Evolutionary conservation across 495 filamentous ascomycete species (phyloP).

Genomic region (Baudoinia panamericana): DNA sequence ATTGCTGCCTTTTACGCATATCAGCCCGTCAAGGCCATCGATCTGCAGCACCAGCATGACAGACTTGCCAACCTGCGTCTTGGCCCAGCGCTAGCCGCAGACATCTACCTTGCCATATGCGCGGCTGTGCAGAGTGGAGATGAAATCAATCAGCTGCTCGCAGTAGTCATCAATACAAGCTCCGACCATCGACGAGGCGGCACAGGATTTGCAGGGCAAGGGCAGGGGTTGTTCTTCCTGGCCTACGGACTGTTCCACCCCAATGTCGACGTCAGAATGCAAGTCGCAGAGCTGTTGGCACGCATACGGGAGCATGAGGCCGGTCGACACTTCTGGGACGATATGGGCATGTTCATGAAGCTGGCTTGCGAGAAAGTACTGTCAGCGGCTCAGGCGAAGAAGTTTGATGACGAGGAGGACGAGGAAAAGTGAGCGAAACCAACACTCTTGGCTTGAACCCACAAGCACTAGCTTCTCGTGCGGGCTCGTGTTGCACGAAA

Average conservation of each 20-base stretch:
- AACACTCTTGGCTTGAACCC: too few species aligned
- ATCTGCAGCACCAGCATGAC: conserved; percentile 85
- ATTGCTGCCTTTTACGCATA: conserved; percentile 49
- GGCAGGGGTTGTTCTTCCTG: conserved; percentile 70
- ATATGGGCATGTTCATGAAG: conserved; percentile 59
- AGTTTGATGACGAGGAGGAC: background rate
- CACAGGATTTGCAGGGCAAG: conserved; percentile 2
- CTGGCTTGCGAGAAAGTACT: conserved; percentile 14
- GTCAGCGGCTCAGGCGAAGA: conserved; percentile 5
- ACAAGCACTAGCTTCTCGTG: too few species aligned
- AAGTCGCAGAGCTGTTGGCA: conserved; percentile 67
- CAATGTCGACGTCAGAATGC: conserved; percentile 59
- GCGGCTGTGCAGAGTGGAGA: conserved; percentile 51
- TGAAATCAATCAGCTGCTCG: conserved; percentile 16
- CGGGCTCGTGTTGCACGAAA: too few species aligned
- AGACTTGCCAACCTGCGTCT: conserved; percentile 69
- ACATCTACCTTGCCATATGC: conserved; percentile 69
- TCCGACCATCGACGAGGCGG: background rate
- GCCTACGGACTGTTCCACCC: conserved; percentile 91
- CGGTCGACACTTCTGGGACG: conserved; percentile 83
- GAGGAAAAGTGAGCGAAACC: too few species aligned
- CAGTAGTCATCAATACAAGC: conserved; percentile 6
- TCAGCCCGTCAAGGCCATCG: conserved; percentile 67
- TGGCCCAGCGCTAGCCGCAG: conserved; percentile 47
- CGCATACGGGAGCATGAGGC: conserved; percentile 76